Base-by-base conservation (phyloP, 805 yeast genomes). In the Candida odintsovae region DNA sequence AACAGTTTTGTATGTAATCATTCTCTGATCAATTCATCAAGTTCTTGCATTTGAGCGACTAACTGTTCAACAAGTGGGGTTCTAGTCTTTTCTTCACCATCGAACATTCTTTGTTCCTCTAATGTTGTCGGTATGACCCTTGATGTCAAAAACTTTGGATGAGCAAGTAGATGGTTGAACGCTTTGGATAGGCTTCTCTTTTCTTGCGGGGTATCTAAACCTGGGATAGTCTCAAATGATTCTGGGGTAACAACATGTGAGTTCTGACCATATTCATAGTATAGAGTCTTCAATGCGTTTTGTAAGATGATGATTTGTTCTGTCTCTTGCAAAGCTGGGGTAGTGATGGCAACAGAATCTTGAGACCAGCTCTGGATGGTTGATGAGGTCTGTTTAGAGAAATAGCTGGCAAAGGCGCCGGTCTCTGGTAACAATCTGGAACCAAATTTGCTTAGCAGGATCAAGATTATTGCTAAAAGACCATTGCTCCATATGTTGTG, bases 401-500 rank as follows among this genome's bases (percentile, higher is more conserved):
- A 90, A 28, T 78, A 73, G 19, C 76, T 70, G 3, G 82, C 70
- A 50, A 88, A 85, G 40, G 78, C 67, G 49, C 84, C 75, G 8
- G 81, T 66, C 47, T 88, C 94, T 3, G 88, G 81, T 1, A 83
- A 53, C 2, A 84, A 69, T 38, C 78, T 71, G 1, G 74, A 73
- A 1, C 92, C 92, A 48, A 89, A 77, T 42, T 73, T 76, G 23
- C 81, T 72, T 36, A 88, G 59, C 15, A 87, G 64, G 1, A 77
- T 68, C 42, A 87, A 66, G 19, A 85, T 67, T 6, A 87, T 77
- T 0, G 94, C 82, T 26, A 90, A 68, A 16, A 90, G 65, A 1
- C 96, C 96, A 56, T 83, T 80, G n/a, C 80, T 76, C 97, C 97
- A 90, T n/a, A 86, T 69, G 44, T 77, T 73, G 61, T 90, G 92